Conservation (phyloP, 2,329 filamentous ascomycete genomes). For the Neofusicoccum parvum region DNA sequence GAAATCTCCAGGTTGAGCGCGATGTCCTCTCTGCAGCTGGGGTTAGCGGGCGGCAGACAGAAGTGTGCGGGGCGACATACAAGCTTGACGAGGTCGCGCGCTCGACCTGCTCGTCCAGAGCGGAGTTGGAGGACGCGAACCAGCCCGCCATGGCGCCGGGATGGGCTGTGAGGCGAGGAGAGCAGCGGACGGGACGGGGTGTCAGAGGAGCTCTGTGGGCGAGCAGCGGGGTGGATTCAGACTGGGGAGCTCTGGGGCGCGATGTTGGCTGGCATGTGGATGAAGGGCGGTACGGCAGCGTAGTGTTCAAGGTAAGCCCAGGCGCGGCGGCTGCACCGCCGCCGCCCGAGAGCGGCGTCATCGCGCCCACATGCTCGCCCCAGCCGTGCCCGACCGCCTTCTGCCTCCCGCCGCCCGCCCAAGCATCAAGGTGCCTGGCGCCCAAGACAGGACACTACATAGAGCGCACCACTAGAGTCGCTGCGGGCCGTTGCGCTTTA, state of each 20-base stretch:
- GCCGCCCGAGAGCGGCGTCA: conserved; percentile 13
- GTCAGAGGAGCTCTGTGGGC: neutral
- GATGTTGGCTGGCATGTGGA: conserved; percentile 15
- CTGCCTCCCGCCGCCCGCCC: neutral
- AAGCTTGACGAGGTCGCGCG: conserved; percentile 92
- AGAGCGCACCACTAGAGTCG: neutral
- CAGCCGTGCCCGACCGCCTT: conserved; percentile 9
- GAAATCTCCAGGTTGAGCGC: conserved; percentile 97
- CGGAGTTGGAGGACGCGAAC: conserved; percentile 88
- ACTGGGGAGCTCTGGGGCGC: neutral
- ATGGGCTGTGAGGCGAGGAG: neutral
- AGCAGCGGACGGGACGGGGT: neutral
- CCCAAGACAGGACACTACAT: neutral
- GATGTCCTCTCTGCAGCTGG: conserved; percentile 77
- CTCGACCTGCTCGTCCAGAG: conserved; percentile 96
- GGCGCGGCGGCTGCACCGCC: neutral
- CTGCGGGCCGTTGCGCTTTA: conserved; percentile 1
- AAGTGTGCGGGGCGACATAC: conserved; percentile 56
- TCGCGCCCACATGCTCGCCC: neutral
- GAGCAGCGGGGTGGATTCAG: neutral
- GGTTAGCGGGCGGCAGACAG: conserved; percentile 20
- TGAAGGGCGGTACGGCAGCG: neutral
- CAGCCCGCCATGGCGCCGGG: conserved; percentile 78
- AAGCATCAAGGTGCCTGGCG: neutral
- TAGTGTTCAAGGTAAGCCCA: neutral